Base-by-base conservation (phyloP, 306 rosid genomes). In the Myrica gale region DNA sequence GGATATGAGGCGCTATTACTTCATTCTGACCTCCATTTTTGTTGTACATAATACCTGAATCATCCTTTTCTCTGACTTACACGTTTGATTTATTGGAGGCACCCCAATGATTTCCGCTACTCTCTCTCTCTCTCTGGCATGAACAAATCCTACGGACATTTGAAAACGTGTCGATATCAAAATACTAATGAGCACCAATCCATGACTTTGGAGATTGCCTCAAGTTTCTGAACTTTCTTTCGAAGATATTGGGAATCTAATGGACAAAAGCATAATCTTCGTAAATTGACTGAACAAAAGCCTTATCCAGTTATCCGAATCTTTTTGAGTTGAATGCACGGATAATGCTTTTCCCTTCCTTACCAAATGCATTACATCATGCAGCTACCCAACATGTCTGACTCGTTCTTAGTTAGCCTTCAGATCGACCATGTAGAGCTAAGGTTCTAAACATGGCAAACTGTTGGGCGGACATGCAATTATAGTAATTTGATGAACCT, bases 241-340 rank as follows among this genome's bases (percentile, higher is more conserved):
- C 19, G 13, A 45, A 62, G 45, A 61, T 76, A 23, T 61, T 42
- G 55, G 75, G 54, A 71, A 39, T 46, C 21, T 17, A 21, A 74
- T 9, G 58, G 63, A 42, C 23, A 72, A 55, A 44, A 58, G 45
- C 51, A 78, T 81, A 78, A 76, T 81, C 84, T 73, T 62, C 61
- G 62, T 62, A 76, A 81, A 75, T 57, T 9, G 20, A 50, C 21
- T 17, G 10, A 73, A 52, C 37, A 26, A 43, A 45, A 0, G 0
- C 68, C 44, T 62, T 56, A 37, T 56, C 11, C 37, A 65, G 57
- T 62, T 56, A 37, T 56, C 11, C 37, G 69, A 65, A 55, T 66
- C 16, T 19, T 45, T 73, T 12, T 37, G 39, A 53, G 45, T 62
- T 81, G 67, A 60, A 60, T 71, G 17, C 44, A 61, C 61, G 79